Conservation (phyloP, 441 rosid species). For the Francoa sonchifolia region DNA sequence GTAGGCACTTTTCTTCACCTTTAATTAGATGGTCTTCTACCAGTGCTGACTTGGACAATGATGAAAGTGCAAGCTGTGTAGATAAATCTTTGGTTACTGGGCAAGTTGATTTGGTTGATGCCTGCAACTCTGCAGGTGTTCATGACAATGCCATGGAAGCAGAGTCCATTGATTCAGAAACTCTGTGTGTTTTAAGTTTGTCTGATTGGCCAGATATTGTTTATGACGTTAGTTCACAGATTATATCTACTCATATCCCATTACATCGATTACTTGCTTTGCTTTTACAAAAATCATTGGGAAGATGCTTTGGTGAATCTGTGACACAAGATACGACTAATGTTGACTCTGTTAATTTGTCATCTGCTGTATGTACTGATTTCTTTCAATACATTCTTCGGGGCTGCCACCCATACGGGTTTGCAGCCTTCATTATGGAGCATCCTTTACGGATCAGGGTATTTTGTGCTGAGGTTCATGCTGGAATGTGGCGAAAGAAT, state of each 20-base stretch:
- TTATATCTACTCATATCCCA: slow-evolving; percentile 77
- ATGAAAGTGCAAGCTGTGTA: slow-evolving; percentile 20
- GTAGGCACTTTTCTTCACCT: slow-evolving; percentile 22
- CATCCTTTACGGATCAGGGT: slow-evolving; percentile 87
- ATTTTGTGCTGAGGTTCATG: slow-evolving; percentile 81
- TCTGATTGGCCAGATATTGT: slow-evolving; percentile 58
- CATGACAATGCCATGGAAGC: slow-evolving; percentile 29
- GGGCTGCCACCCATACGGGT: slow-evolving; percentile 63
- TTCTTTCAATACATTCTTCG: slow-evolving; percentile 58
- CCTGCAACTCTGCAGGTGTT: slow-evolving; percentile 20
- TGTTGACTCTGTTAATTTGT: slow-evolving; percentile 21
- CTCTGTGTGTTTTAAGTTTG: slow-evolving; percentile 33
- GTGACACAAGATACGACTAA: slow-evolving; percentile 15
- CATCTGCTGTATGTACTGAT: slow-evolving; percentile 22
- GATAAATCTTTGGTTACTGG: slow-evolving; percentile 17
- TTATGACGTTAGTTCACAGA: slow-evolving; percentile 79
- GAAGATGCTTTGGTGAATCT: slow-evolving; percentile 54
- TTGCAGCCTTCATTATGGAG: slow-evolving; percentile 85
- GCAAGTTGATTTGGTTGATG: slow-evolving; percentile 20
- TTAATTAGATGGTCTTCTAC: slow-evolving; percentile 18
- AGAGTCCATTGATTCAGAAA: slow-evolving; percentile 24
- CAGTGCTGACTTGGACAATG: slow-evolving; percentile 31
- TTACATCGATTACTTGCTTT: slow-evolving; percentile 76
- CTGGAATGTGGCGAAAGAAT: slow-evolving; percentile 98
- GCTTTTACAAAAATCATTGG: slow-evolving; percentile 65